Evolutionary conservation across 2,329 filamentous ascomycete species (phyloP), one percentile per base, ranked within the genome.

Genomic region (Domatiomyces globalis): DNA sequence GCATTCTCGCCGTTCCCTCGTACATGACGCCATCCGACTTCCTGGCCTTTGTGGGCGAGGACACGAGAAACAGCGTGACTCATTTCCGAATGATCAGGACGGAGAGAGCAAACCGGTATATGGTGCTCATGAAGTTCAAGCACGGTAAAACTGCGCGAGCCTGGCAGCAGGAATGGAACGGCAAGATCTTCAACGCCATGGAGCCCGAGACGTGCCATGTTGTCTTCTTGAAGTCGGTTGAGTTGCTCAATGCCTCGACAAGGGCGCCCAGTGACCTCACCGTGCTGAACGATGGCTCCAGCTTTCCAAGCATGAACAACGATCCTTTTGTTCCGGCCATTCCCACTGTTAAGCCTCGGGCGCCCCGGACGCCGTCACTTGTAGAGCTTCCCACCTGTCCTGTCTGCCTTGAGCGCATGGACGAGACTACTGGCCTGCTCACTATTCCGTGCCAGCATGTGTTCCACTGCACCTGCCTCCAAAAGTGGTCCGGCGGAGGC

Each of bases 361-460:
- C 81, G 10, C 81, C 81, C n/a, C 79, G 79, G 1, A 95, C 90
- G 0, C 85, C 89, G 1, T 84, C 86, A 48, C 75, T 96, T 1
- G 77, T 95, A 50, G 92, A 98, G 69, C 73, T 98, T 10, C 92
- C 92, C 1, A 96, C 92, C 1, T 98, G 92, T 58, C 89, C 92
- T 0, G 92, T 98, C 8, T 98, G 92, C 59, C 76, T 98, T 4
- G 92, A 98, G 66, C 83, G 90, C 46, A 98, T 98, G 92, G 92
- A 98, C 63, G 90, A 96, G 65, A 95, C 89, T 0, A 94, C 88
- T 0, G 92, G 92, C 0, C 74, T 98, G 2, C 79, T 98, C 64
- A 98, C 92, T 0, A 96, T 96, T 43, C 83, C 94, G 27, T 98
- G 92, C 65, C 90, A 96, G 63, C 92, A 98, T 62, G 87, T 96